Evolutionary conservation across 352 stramenopile species (phyloP).

Genomic region (Phytophthora palmivora): DNA sequence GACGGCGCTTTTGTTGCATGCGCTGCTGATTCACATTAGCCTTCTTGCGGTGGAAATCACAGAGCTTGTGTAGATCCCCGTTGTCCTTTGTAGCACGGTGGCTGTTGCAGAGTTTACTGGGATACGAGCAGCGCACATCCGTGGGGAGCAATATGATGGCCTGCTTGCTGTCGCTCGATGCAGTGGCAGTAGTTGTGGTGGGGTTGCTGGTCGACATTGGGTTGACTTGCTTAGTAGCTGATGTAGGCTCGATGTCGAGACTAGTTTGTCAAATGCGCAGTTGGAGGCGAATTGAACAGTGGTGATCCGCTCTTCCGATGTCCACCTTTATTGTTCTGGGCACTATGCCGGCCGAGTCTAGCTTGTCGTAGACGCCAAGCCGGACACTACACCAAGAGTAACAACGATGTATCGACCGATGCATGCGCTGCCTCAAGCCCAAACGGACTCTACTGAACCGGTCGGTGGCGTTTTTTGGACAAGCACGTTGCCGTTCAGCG

Average conservation of each 20-base stretch:
- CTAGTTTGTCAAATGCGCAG: slow-evolving; percentile 26
- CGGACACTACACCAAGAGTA: slow-evolving; percentile 42
- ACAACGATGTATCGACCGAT: slow-evolving; percentile 38
- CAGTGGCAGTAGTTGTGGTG: slow-evolving; percentile 12
- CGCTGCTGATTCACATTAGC: slow-evolving; percentile 84
- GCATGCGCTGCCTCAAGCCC: slow-evolving; percentile 31
- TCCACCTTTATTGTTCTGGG: slow-evolving; percentile 36
- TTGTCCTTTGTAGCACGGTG: slow-evolving; percentile 74
- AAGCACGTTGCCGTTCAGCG: slow-evolving; percentile 45
- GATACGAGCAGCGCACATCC: slow-evolving; percentile 74
- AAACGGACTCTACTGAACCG: slow-evolving; percentile 51
- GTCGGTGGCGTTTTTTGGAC: slow-evolving; percentile 27
- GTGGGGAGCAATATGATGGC: slow-evolving; percentile 37
- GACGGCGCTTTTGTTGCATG: slow-evolving; percentile 61
- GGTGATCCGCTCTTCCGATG: slow-evolving; percentile 24
- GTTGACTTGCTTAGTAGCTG: slow-evolving; percentile 9
- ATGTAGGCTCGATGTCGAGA: slow-evolving; percentile 12
- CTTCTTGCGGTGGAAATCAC: slow-evolving; percentile 70
- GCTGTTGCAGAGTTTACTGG: slow-evolving; percentile 74
- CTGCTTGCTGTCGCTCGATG: slow-evolving; percentile 19
- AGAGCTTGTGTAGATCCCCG: slow-evolving; percentile 77
- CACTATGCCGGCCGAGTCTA: slow-evolving; percentile 18
- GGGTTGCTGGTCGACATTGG: slow-evolving; percentile 32
- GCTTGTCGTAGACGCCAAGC: slow-evolving; percentile 19
- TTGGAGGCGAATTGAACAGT: slow-evolving; percentile 46